These are phyloP conservation scores for Trifolium repens DNA, from an alignment of 306 rosid species.

Conservation along the genomic window DNA sequence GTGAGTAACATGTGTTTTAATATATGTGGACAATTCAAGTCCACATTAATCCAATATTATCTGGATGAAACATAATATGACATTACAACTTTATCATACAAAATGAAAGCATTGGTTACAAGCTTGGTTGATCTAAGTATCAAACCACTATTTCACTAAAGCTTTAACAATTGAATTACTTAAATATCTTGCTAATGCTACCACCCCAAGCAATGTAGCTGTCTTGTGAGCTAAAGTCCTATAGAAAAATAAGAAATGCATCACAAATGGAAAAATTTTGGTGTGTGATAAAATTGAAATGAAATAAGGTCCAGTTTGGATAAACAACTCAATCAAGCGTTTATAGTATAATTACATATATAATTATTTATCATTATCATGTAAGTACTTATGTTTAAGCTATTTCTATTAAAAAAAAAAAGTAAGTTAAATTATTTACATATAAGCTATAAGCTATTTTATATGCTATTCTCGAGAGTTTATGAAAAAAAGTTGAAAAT, in stretches of 20 bases:
- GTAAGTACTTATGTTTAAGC: no score
- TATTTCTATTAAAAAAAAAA: no score
- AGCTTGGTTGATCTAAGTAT: conserved; percentile 20
- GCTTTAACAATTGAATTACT: conserved; percentile 41
- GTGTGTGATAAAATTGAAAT: background rate
- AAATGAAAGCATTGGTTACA: conserved; percentile 26
- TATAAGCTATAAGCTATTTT: no score
- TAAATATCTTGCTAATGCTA: conserved; percentile 43
- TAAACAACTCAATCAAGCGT: no score
- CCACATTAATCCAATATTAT: conserved; percentile 35
- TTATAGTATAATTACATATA: no score
- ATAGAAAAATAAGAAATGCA: conserved; percentile 17
- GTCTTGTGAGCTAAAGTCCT: conserved; percentile 74
- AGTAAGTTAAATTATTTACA: no score
- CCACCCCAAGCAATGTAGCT: conserved; percentile 65
- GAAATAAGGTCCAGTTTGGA: background rate
- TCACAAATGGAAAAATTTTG: background rate
- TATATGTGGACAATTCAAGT: conserved; percentile 22
- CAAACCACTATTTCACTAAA: no score
- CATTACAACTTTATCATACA: conserved; percentile 35
- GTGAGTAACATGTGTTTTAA: background rate
- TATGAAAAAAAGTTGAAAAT: no score
- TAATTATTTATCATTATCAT: no score
- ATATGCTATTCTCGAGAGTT: no score
- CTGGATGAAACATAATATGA: conserved; percentile 29